Percentiles rank a stretch among this genome's conserved stretches.
Evolutionary conservation across 441 rosid genomes (phyloP).

Genomic region (Breynia disticha): DNA sequence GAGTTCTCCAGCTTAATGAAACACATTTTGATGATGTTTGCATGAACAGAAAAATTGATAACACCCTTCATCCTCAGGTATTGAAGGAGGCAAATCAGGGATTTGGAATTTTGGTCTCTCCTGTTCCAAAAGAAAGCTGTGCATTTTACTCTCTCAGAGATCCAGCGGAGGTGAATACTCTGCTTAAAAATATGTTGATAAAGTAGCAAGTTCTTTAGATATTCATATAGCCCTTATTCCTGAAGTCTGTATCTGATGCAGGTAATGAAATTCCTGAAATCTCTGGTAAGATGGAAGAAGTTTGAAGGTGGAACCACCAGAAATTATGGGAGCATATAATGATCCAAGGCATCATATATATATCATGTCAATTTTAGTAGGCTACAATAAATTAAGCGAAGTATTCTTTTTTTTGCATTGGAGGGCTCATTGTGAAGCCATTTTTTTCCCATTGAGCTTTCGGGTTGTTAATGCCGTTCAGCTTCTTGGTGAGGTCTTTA

Average conservation of each 20-base stretch:
- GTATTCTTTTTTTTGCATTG: too few species aligned
- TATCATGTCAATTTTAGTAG: not conserved
- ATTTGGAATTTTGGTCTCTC: constrained; percentile 70
- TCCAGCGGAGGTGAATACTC: constrained; percentile 46
- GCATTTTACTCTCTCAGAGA: constrained; percentile 73
- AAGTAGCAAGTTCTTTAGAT: too few species aligned
- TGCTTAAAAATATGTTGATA: too few species aligned
- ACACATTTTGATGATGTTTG: too few species aligned
- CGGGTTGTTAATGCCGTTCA: too few species aligned
- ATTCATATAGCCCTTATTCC: too few species aligned
- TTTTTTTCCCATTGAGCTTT: too few species aligned
- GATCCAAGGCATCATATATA: too few species aligned
- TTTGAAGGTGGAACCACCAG: constrained; percentile 10
- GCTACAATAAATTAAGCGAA: too few species aligned
- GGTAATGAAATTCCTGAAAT: constrained; percentile 70
- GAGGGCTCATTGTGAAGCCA: too few species aligned
- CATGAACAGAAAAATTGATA: too few species aligned
- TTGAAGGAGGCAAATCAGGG: constrained; percentile 52
- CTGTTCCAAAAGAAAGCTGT: constrained; percentile 65
- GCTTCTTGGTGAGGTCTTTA: not conserved
- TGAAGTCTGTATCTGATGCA: constrained; percentile 14
- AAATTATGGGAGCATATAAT: constrained; percentile 14
- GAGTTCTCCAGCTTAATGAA: too few species aligned
- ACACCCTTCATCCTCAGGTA: constrained; percentile 24
- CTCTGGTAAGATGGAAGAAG: constrained; percentile 63